phyloP scores from a whole-genome alignment of 352 stramenopile genomes.

The Pythium pyrilobum region DNA sequence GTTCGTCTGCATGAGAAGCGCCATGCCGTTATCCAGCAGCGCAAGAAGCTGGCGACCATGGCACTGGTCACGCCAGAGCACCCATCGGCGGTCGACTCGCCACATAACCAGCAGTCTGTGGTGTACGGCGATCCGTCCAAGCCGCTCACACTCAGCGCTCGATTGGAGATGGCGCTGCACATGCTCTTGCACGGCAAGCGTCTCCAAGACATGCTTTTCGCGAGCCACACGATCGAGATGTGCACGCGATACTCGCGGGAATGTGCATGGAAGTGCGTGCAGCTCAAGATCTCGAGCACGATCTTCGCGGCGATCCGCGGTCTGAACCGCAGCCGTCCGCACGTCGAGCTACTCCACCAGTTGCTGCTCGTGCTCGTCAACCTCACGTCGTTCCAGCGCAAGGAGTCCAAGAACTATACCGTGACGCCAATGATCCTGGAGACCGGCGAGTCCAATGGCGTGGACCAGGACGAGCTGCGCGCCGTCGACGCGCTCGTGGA shows the following conservation, averaged over 20 bases:
- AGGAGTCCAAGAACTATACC: constrained; percentile 37
- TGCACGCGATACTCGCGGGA: constrained; percentile 89
- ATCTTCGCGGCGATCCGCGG: constrained; percentile 90
- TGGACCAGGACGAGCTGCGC: constrained; percentile 52
- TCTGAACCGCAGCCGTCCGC: constrained; percentile 93
- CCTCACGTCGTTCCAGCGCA: constrained; percentile 67
- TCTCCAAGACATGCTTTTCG: constrained; percentile 91
- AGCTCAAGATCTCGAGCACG: constrained; percentile 80
- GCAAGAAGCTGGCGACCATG: constrained; percentile 54
- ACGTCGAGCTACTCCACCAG: constrained; percentile 92
- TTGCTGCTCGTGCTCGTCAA: constrained; percentile 84
- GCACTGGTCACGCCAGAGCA: constrained; percentile 27
- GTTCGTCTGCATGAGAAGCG: constrained; percentile 47
- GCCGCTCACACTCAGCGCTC: constrained; percentile 48
- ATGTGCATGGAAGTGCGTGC: constrained; percentile 88
- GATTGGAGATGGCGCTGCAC: constrained; percentile 68
- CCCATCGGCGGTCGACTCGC: not conserved
- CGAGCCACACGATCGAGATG: constrained; percentile 89
- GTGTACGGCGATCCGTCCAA: constrained; percentile 5
- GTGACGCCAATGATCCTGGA: constrained; percentile 12
- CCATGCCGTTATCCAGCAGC: constrained; percentile 34
- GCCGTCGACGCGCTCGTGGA: constrained; percentile 90
- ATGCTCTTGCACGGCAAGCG: constrained; percentile 72
- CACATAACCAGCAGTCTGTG: too few species aligned
- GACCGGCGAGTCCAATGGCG: not conserved